Evolutionary conservation across 441 rosid species (phyloP), one percentile per base, ranked within the genome.

Genomic region (Francoa sonchifolia): DNA sequence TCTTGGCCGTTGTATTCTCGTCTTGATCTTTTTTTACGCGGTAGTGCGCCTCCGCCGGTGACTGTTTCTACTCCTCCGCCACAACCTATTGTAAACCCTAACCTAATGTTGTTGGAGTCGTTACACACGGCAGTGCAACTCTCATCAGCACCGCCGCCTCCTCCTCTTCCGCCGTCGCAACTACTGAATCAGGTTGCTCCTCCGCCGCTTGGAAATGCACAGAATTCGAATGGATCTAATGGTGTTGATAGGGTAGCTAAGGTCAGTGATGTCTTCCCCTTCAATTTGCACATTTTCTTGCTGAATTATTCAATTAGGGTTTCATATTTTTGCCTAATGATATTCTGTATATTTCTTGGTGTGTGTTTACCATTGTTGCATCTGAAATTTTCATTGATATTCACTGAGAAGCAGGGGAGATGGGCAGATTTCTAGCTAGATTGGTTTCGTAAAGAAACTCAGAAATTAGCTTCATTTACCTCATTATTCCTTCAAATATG

Each of bases 1-100:
- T 75, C 89, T 3, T 85, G 98, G 98, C 95, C 95, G 27, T 56
- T 89, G 14, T 85, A 85, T 39, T 62, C 77, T 1, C 86, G 98
- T 4, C 95, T 89, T 18, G 86, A 82, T 57, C 77, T 60, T 54
- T 60, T 89, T 46, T 63, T 89, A 22, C 92, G 98, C 1, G 96
- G 96, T 27, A 73, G 33, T 15, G 47, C 18, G 5, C 51, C 33
- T 4, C 53, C n/a, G 7, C 35, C 29, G 7, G 43, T 28, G 4
- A 21, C 30, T 17, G 32, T 18, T 5, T 39, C 33, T 6, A 50
- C 14, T n/a, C 39, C 27, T 1, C 34, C 44, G 12, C 39, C 23
- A 5, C 25, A 13, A 6, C 21, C 39, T 3, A 5, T 4, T 20
- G 17, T 32, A 16, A 54, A 49, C 20, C 71, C 76, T 45, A 70